Percentiles rank a stretch among this genome's conserved stretches.
These are phyloP conservation scores for Chaetomiaceae sp. DNA, from an alignment of 2,329 filamentous ascomycete species.

Conservation along the genomic window DNA sequence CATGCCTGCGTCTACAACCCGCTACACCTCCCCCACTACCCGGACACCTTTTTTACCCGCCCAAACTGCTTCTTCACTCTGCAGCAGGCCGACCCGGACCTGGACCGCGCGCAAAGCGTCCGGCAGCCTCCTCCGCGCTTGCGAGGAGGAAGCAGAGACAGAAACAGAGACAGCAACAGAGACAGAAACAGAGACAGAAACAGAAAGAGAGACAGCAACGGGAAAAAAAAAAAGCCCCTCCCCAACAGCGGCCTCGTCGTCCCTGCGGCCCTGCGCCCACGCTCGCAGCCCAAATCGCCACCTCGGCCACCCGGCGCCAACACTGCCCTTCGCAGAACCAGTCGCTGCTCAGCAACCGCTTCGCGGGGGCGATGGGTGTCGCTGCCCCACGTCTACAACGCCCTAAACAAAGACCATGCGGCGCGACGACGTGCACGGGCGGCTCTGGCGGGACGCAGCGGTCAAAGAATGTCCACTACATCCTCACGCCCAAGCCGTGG, in stretches of 20 bases:
- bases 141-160: neutral
- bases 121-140: too few species aligned
- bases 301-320: too few species aligned
- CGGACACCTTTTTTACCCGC: slow-evolving; percentile 60
- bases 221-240: too few species aligned
- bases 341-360: slow-evolving; percentile 53
- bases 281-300: slow-evolving; percentile 48
- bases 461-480: slow-evolving; percentile 61
- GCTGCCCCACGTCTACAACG: slow-evolving; percentile 59
- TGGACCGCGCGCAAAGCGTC: slow-evolving; percentile 16
- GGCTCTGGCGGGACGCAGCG: slow-evolving; percentile 48
- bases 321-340: slow-evolving; percentile 61
- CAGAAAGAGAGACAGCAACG: neutral
- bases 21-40: slow-evolving; percentile 60
- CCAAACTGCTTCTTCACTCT: slow-evolving; percentile 56
- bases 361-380: slow-evolving; percentile 52
- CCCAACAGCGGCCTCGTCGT: slow-evolving; percentile 56
- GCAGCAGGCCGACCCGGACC: slow-evolving; percentile 31
- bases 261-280: too few species aligned
- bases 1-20: slow-evolving; percentile 62
- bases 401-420: slow-evolving; percentile 61
- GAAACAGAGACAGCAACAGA: too few species aligned
- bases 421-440: slow-evolving; percentile 45
- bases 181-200: neutral
- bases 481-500: slow-evolving; percentile 60